Evolutionary conservation across 2,329 filamentous ascomycete genomes (phyloP).

Genomic region (Aspergillus unguis): DNA sequence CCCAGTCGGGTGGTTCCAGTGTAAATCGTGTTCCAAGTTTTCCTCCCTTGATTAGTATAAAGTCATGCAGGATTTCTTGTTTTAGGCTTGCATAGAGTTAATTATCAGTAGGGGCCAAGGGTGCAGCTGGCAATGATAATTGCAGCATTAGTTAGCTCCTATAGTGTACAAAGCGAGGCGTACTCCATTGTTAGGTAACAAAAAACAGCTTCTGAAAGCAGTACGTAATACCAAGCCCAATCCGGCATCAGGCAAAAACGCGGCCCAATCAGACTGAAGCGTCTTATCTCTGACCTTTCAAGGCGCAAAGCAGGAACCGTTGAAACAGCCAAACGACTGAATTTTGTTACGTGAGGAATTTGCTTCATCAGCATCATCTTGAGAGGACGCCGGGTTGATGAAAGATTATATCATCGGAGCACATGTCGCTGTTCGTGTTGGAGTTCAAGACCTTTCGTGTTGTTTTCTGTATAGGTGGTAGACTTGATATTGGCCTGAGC

Average conservation of each 20-base stretch:
- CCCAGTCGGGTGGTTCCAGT: conserved; percentile 5
- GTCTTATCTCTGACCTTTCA: conserved; percentile 28
- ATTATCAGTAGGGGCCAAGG: too few species aligned
- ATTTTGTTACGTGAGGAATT: conserved; percentile 29
- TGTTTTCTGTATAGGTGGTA: too few species aligned
- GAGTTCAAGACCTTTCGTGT: too few species aligned
- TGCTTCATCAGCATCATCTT: conserved; percentile 11
- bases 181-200: conserved; percentile 13
- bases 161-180: neutral
- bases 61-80: neutral
- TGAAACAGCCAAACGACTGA: neutral
- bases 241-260: conserved; percentile 15
- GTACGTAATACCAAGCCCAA: conserved; percentile 34
- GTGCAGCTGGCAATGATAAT: too few species aligned
- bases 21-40: neutral
- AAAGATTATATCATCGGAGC: too few species aligned
- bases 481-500: too few species aligned
- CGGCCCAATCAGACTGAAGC: conserved; percentile 28
- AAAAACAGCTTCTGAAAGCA: conserved; percentile 8
- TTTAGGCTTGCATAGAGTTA: too few species aligned
- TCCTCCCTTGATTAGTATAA: neutral
- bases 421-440: too few species aligned
- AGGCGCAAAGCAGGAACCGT: conserved; percentile 4
- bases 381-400: too few species aligned
- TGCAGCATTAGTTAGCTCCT: too few species aligned